Evolutionary conservation across 163 green algal genomes (phyloP).

Genomic region (Chlorella variabilis): DNA sequence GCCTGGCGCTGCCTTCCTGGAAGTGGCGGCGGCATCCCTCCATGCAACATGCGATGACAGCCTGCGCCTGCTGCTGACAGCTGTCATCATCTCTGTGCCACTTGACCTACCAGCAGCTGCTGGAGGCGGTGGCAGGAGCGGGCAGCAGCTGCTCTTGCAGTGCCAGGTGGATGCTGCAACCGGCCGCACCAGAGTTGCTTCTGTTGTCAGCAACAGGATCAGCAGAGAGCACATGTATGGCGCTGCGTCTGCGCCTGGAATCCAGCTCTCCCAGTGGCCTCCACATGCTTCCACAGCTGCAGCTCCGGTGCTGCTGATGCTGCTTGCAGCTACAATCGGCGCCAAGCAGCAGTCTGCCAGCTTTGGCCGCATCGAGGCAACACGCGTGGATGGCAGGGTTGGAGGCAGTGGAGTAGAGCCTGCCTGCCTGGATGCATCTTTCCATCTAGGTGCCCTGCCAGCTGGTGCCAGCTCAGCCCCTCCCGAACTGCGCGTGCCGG

Average conservation of each 20-base stretch:
- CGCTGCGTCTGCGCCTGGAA: too few species aligned
- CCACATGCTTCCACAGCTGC: neutral
- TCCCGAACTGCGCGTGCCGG: slow-evolving; percentile 36
- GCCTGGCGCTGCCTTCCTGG: slow-evolving; percentile 55
- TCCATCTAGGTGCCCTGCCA: slow-evolving; percentile 56
- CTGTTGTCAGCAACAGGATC: neutral
- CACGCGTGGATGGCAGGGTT: neutral
- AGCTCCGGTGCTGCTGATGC: neutral
- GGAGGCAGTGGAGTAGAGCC: slow-evolving; percentile 34
- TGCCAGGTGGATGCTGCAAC: slow-evolving; percentile 26
- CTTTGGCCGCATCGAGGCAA: neutral
- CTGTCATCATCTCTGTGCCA: slow-evolving; percentile 53
- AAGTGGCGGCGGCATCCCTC: slow-evolving; percentile 36
- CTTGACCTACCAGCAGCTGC: slow-evolving; percentile 51
- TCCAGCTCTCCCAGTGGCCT: neutral
- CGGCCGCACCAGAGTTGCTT: slow-evolving; percentile 11
- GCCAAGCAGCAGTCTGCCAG: neutral
- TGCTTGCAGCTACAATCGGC: neutral
- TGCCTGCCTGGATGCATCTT: slow-evolving; percentile 44
- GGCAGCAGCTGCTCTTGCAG: slow-evolving; percentile 31
- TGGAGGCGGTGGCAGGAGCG: neutral
- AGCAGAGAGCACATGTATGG: slow-evolving; percentile 38
- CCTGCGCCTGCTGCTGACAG: slow-evolving; percentile 18
- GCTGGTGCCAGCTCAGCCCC: neutral
- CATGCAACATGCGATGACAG: neutral